Percentiles rank a stretch among this genome's conserved stretches.
phyloP scores from a whole-genome alignment of 73 alveolate species.

The Paramecium biaurelia region DNA sequence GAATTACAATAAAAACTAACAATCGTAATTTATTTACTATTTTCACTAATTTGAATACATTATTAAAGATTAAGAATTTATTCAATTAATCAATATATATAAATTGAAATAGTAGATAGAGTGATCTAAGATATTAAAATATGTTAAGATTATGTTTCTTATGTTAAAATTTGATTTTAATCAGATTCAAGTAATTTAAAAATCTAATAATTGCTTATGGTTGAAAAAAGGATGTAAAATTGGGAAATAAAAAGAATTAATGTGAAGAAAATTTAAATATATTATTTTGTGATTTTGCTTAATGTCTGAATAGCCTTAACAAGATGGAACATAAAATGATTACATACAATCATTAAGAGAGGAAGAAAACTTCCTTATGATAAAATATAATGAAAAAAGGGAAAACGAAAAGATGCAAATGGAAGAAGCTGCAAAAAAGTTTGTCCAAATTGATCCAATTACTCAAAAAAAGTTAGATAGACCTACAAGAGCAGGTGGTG shows the following conservation, averaged over 20 bases:
- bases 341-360: conserved; percentile 22
- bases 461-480: conserved; percentile 13
- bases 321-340: background rate
- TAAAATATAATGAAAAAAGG: conserved; percentile 32
- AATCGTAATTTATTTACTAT: background rate
- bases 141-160: no score
- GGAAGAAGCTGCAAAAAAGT: conserved; percentile 10
- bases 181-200: background rate
- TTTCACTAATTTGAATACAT: no score
- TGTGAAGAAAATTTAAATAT: background rate
- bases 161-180: no score
- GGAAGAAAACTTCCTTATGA: conserved; percentile 21
- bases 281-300: background rate
- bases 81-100: no score
- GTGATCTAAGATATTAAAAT: no score
- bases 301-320: background rate
- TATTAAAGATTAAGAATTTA: no score
- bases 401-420: conserved; percentile 5
- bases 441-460: background rate
- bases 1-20: no score
- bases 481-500: conserved; percentile 86
- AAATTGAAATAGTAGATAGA: background rate
- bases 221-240: background rate
- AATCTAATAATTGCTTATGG: no score
- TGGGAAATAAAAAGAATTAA: background rate